Conservation (phyloP, 2,329 filamentous ascomycete genomes). For the Daldinia sp. region DNA sequence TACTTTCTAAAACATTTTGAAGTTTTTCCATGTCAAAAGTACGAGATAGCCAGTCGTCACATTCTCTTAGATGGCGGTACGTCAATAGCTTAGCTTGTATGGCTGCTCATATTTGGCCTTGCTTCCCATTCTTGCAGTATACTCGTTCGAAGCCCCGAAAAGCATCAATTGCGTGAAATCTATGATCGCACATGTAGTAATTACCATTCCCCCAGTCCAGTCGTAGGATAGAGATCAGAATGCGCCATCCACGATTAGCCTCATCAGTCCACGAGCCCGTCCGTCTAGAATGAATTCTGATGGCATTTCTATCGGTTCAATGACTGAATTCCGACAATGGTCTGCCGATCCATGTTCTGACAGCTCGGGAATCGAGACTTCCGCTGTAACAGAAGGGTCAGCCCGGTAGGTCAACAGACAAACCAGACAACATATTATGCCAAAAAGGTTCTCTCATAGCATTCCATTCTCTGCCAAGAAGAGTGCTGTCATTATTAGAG, state of each 20-base stretch:
- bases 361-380: not conserved
- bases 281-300: accelerated
- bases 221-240: not conserved
- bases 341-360: not conserved
- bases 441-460: not conserved
- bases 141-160: no score
- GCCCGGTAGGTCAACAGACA: not conserved
- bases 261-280: not conserved
- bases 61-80: not conserved
- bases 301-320: not conserved
- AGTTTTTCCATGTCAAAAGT: not conserved
- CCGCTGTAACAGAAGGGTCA: not conserved
- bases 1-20: not conserved
- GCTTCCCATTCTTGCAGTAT: not conserved
- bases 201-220: no score
- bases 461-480: not conserved
- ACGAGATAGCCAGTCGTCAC: not conserved
- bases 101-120: not conserved
- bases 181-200: no score
- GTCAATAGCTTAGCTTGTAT: not conserved
- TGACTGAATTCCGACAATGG: not conserved
- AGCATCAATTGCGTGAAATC: no score
- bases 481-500: not conserved
- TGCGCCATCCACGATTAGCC: not conserved
- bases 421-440: not conserved